phyloP scores from a whole-genome alignment of 495 filamentous ascomycete species.

The Tuber borchii region DNA sequence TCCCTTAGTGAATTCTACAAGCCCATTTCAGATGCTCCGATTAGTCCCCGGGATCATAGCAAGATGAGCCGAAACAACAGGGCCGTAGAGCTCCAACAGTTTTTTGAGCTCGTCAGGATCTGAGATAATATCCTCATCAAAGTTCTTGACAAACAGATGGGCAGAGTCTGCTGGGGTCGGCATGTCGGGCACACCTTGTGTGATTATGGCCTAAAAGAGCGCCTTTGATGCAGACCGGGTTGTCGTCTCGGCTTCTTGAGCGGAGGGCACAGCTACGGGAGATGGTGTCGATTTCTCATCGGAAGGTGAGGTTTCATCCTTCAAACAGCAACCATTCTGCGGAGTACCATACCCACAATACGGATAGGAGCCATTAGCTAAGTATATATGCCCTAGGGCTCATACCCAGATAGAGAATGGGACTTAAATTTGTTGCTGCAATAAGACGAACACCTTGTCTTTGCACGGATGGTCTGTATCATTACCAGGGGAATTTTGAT shows the following conservation, averaged over 20 bases:
- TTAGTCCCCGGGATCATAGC: constrained; percentile 73
- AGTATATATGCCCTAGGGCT: too few relatives aligned
- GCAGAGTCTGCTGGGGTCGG: constrained; percentile 44
- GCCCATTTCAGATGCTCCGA: constrained; percentile 95
- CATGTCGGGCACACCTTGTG: constrained; percentile 36
- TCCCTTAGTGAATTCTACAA: constrained; percentile 91
- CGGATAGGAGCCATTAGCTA: constrained; percentile 16
- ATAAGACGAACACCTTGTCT: too few relatives aligned
- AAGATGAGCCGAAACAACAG: constrained; percentile 92
- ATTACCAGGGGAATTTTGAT: too few relatives aligned
- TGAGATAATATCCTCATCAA: constrained; percentile 45
- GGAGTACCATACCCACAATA: constrained; percentile 31
- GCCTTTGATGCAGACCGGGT: constrained; percentile 14
- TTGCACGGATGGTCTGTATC: too few relatives aligned
- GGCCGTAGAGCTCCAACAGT: constrained; percentile 81
- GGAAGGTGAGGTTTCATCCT: constrained; percentile 26
- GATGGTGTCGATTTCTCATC: constrained; percentile 33
- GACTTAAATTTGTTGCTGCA: too few relatives aligned
- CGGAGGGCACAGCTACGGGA: constrained; percentile 14
- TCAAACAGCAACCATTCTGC: constrained; percentile 8
- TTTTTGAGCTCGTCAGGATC: constrained; percentile 49
- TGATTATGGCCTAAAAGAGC: constrained; percentile 27
- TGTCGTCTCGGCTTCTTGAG: constrained; percentile 19
- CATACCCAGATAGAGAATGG: too few relatives aligned
- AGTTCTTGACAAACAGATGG: constrained; percentile 99